Conservation (phyloP, 2,329 filamentous ascomycete genomes). For the Colletotrichum neosansevieriae region DNA sequence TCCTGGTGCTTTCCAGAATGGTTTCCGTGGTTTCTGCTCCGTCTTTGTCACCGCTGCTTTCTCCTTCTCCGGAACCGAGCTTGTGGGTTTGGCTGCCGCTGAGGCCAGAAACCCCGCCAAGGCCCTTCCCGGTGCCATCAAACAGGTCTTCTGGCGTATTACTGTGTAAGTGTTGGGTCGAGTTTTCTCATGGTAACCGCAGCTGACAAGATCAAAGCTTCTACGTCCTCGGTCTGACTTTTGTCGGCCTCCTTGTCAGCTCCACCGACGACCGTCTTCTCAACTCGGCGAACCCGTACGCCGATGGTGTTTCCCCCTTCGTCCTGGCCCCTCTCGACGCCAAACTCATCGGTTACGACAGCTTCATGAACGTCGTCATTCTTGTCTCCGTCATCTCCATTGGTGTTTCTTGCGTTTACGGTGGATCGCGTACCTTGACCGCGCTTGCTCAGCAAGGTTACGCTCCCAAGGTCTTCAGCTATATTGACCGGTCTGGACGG, state of each 20-base stretch:
- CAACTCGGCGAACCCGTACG: slow-evolving; percentile 57
- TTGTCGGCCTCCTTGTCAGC: slow-evolving; percentile 60
- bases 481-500: slow-evolving; percentile 66
- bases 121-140: slow-evolving; percentile 81
- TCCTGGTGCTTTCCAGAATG: slow-evolving; percentile 71
- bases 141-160: slow-evolving; percentile 74
- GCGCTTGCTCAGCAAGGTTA: slow-evolving; percentile 69
- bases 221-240: slow-evolving; percentile 62
- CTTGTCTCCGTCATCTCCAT: slow-evolving; percentile 66
- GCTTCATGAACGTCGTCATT: slow-evolving; percentile 67
- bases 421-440: slow-evolving; percentile 66
- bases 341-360: slow-evolving; percentile 59
- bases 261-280: slow-evolving; percentile 59
- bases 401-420: slow-evolving; percentile 66
- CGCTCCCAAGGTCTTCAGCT: slow-evolving; percentile 65
- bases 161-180: slow-evolving; percentile 47
- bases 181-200: slow-evolving; percentile 42
- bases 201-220: slow-evolving; percentile 47
- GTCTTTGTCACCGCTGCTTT: slow-evolving; percentile 79
- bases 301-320: slow-evolving; percentile 45
- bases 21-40: slow-evolving; percentile 76
- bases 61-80: slow-evolving; percentile 75
- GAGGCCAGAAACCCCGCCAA: slow-evolving; percentile 76
- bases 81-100: slow-evolving; percentile 77
- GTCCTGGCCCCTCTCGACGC: slow-evolving; percentile 52